Percentiles rank a stretch among this genome's conserved stretches.
Conservation (phyloP, 192 early-diverging fungal species). For the Coemansia sp. region DNA sequence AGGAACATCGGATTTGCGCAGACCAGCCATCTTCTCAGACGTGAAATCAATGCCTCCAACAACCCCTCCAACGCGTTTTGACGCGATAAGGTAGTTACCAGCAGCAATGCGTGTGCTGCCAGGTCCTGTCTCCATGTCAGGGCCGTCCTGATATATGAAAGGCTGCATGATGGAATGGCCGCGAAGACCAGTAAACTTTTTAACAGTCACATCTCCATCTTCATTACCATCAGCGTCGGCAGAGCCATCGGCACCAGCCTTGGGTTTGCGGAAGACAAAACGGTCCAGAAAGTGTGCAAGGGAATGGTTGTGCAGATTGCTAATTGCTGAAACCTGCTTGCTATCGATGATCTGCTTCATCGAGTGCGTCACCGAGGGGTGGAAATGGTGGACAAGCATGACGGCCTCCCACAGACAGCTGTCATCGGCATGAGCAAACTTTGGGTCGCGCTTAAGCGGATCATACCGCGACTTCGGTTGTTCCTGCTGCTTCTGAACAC, state of each 20-base stretch:
- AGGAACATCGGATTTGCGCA: conserved; percentile 31
- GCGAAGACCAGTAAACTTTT: conserved; percentile 27
- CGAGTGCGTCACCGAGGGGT: conserved; percentile 88
- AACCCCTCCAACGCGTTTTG: conserved; percentile 66
- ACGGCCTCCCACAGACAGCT: conserved; percentile 92
- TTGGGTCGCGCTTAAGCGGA: conserved; percentile 82
- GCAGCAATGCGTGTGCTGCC: conserved; percentile 25
- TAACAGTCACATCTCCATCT: background rate
- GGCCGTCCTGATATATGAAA: conserved; percentile 37
- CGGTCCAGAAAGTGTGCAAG: conserved; percentile 91
- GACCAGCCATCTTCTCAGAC: conserved; percentile 35
- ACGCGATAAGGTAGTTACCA: conserved; percentile 61
- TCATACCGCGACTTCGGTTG: conserved; percentile 62
- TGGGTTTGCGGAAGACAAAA: conserved; percentile 95
- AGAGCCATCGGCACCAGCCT: conserved; percentile 71
- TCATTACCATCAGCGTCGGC: conserved; percentile 28
- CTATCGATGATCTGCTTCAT: conserved; percentile 70
- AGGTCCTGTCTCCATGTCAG: conserved; percentile 20
- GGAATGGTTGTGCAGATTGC: conserved; percentile 86
- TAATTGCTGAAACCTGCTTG: conserved; percentile 63
- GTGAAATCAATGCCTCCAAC: conserved; percentile 54
- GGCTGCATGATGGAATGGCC: conserved; percentile 57
- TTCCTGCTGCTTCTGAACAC: background rate
- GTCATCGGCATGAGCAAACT: conserved; percentile 74
- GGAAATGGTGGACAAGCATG: conserved; percentile 78